These are phyloP conservation scores for Lentinula sp. DNA, from an alignment of 768 basidiomycete genomes.

Conservation along the genomic window DNA sequence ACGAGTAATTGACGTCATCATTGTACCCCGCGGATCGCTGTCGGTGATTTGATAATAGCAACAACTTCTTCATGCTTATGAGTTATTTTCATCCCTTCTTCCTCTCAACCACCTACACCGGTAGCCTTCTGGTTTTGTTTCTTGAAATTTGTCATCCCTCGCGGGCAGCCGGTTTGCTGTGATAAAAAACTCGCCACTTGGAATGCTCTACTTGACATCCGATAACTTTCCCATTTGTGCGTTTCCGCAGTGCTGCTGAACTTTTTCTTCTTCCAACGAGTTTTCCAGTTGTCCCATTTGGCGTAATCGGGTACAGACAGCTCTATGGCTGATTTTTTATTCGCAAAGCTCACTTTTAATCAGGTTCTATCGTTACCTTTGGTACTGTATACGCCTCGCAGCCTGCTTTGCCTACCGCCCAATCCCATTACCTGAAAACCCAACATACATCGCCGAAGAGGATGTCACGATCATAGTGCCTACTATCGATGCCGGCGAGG, in stretches of 20 bases:
- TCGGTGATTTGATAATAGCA: too few species aligned
- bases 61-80: too few species aligned
- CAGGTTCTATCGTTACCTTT: constrained; percentile 91
- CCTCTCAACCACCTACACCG: too few species aligned
- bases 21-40: too few species aligned
- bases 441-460: constrained; percentile 84
- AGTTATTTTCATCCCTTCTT: too few species aligned
- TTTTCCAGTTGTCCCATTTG: constrained; percentile 75
- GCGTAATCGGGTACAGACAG: constrained; percentile 68
- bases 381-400: constrained; percentile 81
- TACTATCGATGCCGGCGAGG: constrained; percentile 93
- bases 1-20: neutral
- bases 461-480: constrained; percentile 97
- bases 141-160: too few species aligned
- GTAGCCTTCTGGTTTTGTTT: too few species aligned
- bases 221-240: constrained; percentile 88
- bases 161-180: too few species aligned
- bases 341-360: neutral
- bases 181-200: neutral
- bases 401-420: constrained; percentile 81
- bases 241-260: constrained; percentile 23
- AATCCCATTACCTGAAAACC: constrained; percentile 85
- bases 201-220: constrained; percentile 85
- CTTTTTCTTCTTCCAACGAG: neutral
- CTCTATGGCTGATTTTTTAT: neutral